Conservation (phyloP, 2,329 filamentous ascomycete species). For the Aplosporella prunicola region DNA sequence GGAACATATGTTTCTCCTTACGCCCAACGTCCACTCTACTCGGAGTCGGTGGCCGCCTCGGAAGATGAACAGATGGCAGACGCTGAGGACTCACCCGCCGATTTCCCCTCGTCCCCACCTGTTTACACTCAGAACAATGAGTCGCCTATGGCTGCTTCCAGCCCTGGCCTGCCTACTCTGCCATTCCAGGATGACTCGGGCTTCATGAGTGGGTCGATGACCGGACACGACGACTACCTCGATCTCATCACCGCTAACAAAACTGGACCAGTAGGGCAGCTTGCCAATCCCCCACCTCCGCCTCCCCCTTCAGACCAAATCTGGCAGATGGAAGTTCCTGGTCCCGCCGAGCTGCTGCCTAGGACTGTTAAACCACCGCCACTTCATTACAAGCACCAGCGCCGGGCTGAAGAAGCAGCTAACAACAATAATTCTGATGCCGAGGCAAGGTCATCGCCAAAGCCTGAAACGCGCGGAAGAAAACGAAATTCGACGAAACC, state of each 20-base stretch:
- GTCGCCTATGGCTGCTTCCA: slow-evolving; percentile 58
- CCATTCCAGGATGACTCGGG: slow-evolving; percentile 57
- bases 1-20: slow-evolving; percentile 26
- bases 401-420: slow-evolving; percentile 2
- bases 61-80: slow-evolving; percentile 42
- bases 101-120: slow-evolving; percentile 85
- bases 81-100: slow-evolving; percentile 58
- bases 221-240: slow-evolving; percentile 60
- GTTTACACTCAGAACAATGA: slow-evolving; percentile 51
- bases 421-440: not conserved
- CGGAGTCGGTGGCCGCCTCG: slow-evolving; percentile 34
- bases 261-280: slow-evolving; percentile 1
- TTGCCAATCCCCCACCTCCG: not conserved
- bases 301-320: slow-evolving; percentile 6
- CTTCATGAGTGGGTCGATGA: slow-evolving; percentile 71
- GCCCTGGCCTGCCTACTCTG: slow-evolving; percentile 57
- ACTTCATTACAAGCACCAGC: slow-evolving; percentile 7
- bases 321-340: slow-evolving; percentile 19
- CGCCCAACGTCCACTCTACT: slow-evolving; percentile 22
- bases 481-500: slow-evolving; percentile 9
- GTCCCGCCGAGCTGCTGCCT: slow-evolving; percentile 33
- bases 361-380: slow-evolving; percentile 7
- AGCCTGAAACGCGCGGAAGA: slow-evolving; percentile 10
- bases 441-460: not conserved
- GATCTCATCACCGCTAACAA: slow-evolving; percentile 19